Conservation (phyloP, 2,329 filamentous ascomycete genomes). For the Aspergillus sp. region DNA sequence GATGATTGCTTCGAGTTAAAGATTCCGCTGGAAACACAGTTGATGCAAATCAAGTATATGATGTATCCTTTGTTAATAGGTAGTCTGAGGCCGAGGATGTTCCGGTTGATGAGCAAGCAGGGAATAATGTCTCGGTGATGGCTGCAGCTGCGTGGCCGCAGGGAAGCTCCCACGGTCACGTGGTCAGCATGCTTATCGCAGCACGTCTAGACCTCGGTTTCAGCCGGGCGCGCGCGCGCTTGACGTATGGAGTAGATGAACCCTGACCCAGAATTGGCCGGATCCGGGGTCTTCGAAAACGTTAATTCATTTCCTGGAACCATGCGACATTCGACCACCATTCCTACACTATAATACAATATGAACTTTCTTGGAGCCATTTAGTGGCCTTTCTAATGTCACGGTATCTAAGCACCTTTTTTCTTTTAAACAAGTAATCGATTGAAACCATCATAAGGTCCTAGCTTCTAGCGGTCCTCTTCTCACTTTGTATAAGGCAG, state of each 20-base stretch:
- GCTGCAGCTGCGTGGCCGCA: conserved; percentile 32
- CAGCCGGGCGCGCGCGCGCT: background rate
- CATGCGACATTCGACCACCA: no score
- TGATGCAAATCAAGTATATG: background rate
- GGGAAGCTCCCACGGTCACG: conserved; percentile 33
- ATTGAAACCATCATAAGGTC: no score
- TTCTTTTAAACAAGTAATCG: no score
- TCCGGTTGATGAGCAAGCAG: background rate
- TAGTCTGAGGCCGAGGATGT: background rate
- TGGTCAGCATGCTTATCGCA: conserved; percentile 26
- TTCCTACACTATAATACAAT: no score
- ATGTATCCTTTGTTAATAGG: background rate
- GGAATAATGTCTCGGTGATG: background rate
- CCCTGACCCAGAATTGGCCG: background rate
- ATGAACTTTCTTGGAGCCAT: no score
- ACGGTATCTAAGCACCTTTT: no score
- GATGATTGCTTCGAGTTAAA: background rate
- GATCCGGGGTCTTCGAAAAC: background rate
- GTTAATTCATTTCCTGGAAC: background rate
- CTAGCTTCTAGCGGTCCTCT: no score
- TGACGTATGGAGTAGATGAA: background rate
- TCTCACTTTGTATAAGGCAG: no score
- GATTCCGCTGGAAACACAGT: background rate
- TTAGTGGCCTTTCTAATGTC: no score
- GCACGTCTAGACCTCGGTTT: conserved; percentile 2